Evolutionary conservation across 768 basidiomycete species (phyloP), one percentile per base, ranked within the genome.

Genomic region (Neoboletus subvelutipes): DNA sequence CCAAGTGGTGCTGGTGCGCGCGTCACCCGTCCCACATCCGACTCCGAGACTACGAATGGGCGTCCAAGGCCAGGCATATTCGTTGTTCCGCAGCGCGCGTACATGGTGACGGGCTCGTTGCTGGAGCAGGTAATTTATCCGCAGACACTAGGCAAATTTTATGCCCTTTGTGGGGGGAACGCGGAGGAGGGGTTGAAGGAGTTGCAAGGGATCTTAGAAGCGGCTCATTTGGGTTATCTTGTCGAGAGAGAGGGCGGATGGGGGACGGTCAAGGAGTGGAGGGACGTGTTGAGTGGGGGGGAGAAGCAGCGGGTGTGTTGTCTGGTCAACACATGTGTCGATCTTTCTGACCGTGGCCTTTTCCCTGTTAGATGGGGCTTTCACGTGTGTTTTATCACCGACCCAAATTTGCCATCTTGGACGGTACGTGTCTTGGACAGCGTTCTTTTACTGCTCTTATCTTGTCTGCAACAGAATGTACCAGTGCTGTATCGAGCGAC

Each of bases 121-220:
- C 75, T 96, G 17, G 94, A 97, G 64, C 96, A 98, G 78, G 83
- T 96, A 29, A 94, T 96, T 57, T 98, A 97, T 71, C 94, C 94
- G 7, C 85, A 94, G 70, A 59, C 61, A 1, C 26, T 68, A 3
- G 65, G 85, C 88, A 41, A 93, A 88, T 73, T 82, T 84, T 28
- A 83, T 91, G 62, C 93, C 83, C 69, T 70, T 80, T 62, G 76
- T 77, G 57, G 76, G 75, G 8, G 89, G 83, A 5, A 58, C 6
- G 52, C 43, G 4, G 59, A 64, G 24, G 77, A 79, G 59, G 89
- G 86, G 4, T 76, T 85, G 62, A 79, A 76, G 26, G 91, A 93
- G 58, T 71, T 98, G 33, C 82, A 86, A 72, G 77, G 77, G 53
- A 94, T 97, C 31, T 73, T 98, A 57, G 82, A 88, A 64, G 83